Evolutionary conservation across 495 filamentous ascomycete genomes (phyloP), one percentile per base, ranked within the genome.

Genomic region (Extremus antarcticus): DNA sequence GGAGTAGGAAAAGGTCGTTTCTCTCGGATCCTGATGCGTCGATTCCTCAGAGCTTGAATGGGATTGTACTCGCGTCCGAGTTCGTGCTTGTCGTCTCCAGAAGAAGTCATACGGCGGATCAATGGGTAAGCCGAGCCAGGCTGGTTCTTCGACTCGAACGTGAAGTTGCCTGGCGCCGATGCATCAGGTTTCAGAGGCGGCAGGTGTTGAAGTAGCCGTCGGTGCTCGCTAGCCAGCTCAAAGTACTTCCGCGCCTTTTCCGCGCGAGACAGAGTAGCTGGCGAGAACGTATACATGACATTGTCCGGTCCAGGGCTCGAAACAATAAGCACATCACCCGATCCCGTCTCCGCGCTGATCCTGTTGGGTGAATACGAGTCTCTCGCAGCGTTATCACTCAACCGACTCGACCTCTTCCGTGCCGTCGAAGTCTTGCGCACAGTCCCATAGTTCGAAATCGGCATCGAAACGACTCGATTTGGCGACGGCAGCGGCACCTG

Each of bases 1-100:
- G 85, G 80, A 16, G 82, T 76, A 62, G 90, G 80, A 35, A 94
- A 81, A 0, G 76, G 66, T 54, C 78, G 80, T 25, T 84, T 75
- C 65, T 89, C 85, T 23, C 87, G 76, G 50, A 83, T 81, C 49
- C 90, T 77, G 3, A 90, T 75, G 58, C 87, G 85, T 21, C 90
- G 77, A 62, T 96, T 94, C 19, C 90, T 81, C 47, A 95, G 83
- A 60, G 82, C 84, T 63, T 96, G 90, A 21, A 96, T 73, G 3
- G 89, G 90, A 65, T 96, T 91, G 61, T 95, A 95, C 1, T 65
- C 61, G 47, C 90, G 79, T 23, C 82, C 80, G 35, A 81, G 60
- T 17, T 51, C 63, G 39, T 65, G 58, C 24, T 58, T 58, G 11
- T 60, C 56, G 25, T 56, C 51, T 15, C 43, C 35, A 50, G 62